These are phyloP conservation scores for Xylaria sp. DNA, from an alignment of 2,329 filamentous ascomycete species.

Conservation along the genomic window DNA sequence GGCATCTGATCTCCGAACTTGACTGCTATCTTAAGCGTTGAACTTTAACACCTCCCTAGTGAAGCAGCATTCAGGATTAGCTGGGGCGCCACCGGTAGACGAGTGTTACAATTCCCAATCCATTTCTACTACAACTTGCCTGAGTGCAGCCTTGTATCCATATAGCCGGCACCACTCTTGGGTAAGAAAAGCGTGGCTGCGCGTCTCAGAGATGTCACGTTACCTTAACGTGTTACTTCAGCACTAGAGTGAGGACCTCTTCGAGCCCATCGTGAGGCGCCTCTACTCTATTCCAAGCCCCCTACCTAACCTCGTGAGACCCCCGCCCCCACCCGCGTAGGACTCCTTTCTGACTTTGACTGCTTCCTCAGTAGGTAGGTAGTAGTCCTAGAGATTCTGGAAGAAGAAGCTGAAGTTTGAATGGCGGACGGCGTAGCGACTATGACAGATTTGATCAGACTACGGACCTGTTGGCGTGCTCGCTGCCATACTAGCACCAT, in stretches of 20 bases:
- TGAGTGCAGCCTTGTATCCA: slow-evolving; percentile 4
- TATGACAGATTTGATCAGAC: slow-evolving; percentile 4
- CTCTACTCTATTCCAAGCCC: background rate
- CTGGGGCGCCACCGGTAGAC: slow-evolving; percentile 1
- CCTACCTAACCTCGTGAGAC: background rate
- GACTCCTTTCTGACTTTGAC: slow-evolving; percentile 7
- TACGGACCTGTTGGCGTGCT: background rate
- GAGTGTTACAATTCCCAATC: background rate
- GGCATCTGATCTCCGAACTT: slow-evolving; percentile 24
- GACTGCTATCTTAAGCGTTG: slow-evolving; percentile 4
- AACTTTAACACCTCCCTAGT: slow-evolving; percentile 9
- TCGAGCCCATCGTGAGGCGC: background rate
- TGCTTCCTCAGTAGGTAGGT: slow-evolving; percentile 8
- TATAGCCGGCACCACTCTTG: background rate
- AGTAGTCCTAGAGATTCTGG: background rate
- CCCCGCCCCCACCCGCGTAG: slow-evolving; percentile 1
- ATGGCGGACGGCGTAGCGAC: background rate
- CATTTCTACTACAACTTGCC: background rate
- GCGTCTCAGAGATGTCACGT: slow-evolving; percentile 21
- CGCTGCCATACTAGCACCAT: background rate
- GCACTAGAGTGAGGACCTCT: background rate
- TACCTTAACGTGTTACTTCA: slow-evolving; percentile 12
- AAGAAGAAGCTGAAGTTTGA: slow-evolving; percentile 19
- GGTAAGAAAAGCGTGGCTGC: background rate
- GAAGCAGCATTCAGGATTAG: slow-evolving; percentile 14